Conservation (phyloP, 768 basidiomycete genomes). For the Boletus rubroflammeus region DNA sequence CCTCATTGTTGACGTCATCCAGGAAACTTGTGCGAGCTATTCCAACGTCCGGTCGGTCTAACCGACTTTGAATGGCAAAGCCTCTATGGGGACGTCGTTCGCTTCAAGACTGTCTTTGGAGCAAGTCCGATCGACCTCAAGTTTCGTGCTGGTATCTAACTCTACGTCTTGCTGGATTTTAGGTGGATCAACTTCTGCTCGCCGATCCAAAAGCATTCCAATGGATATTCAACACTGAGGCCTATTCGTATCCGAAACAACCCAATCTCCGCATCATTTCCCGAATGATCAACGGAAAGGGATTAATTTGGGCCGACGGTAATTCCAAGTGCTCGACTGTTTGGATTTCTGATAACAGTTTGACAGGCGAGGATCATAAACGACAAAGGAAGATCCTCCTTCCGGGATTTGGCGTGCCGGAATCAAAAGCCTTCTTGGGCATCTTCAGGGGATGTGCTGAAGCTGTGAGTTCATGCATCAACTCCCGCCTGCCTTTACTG, state of each 20-base stretch:
- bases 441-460: conserved; percentile 42
- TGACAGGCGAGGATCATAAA: conserved; percentile 42
- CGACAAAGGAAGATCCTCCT: conserved; percentile 53
- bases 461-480: conserved; percentile 11
- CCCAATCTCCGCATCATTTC: conserved; percentile 19
- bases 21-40: conserved; percentile 31
- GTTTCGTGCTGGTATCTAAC: not conserved
- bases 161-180: not conserved
- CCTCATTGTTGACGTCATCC: conserved; percentile 21
- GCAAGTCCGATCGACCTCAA: conserved; percentile 7
- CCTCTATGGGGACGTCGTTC: conserved; percentile 28
- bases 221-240: conserved; percentile 39
- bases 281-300: conserved; percentile 28
- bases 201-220: conserved; percentile 46
- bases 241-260: conserved; percentile 41
- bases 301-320: conserved; percentile 43
- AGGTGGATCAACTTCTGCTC: conserved; percentile 45
- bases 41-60: conserved; percentile 24
- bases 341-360: conserved; percentile 11
- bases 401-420: conserved; percentile 52
- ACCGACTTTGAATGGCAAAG: conserved; percentile 30
- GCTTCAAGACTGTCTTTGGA: conserved; percentile 28
- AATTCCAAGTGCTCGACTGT: not conserved
- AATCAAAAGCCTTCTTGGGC: conserved; percentile 48
- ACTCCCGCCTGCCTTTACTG: not conserved